Percentiles rank a stretch among this genome's conserved stretches.
phyloP scores from a whole-genome alignment of 2,329 filamentous ascomycete species.

The Karstenula rhodostoma region DNA sequence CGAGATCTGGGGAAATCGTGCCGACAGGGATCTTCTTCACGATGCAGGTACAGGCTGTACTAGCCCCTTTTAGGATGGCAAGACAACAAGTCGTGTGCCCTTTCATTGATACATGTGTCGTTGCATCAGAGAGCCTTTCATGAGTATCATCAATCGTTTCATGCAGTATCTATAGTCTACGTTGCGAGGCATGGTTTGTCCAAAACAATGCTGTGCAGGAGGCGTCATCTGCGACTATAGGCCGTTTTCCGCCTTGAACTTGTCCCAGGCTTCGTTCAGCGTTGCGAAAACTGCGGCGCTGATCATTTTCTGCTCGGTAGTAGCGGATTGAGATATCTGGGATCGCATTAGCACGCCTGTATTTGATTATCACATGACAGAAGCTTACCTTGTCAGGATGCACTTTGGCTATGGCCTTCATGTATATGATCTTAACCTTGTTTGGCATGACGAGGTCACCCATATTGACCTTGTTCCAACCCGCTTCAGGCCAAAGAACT shows the following conservation, averaged over 20 bases:
- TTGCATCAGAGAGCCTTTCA: background rate
- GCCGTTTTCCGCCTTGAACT: slow-evolving; percentile 70
- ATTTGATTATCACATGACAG: background rate
- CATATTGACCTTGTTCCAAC: slow-evolving; percentile 97
- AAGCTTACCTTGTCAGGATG: slow-evolving; percentile 97
- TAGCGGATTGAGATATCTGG: slow-evolving; percentile 68
- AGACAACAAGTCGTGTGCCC: background rate
- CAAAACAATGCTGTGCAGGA: background rate
- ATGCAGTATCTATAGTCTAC: slow-evolving; percentile 13
- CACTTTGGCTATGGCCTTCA: slow-evolving; percentile 99
- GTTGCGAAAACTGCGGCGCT: slow-evolving; percentile 70
- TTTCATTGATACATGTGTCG: background rate
- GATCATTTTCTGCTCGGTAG: slow-evolving; percentile 73
- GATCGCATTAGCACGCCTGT: slow-evolving; percentile 20
- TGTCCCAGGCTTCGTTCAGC: slow-evolving; percentile 74
- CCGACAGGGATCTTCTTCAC: background rate
- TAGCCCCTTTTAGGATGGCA: background rate
- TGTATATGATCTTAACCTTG: slow-evolving; percentile 97
- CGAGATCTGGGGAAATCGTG: slow-evolving; percentile 14
- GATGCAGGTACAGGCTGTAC: slow-evolving; percentile 16
- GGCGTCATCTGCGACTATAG: slow-evolving; percentile 47
- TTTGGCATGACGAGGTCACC: slow-evolving; percentile 90
- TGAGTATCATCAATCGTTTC: slow-evolving; percentile 5
- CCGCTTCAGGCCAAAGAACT: slow-evolving; percentile 89
- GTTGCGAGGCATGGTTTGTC: background rate